Base-by-base conservation (phyloP, 1,284 basidiomycete genomes). In the Ustilago trichophora region DNA sequence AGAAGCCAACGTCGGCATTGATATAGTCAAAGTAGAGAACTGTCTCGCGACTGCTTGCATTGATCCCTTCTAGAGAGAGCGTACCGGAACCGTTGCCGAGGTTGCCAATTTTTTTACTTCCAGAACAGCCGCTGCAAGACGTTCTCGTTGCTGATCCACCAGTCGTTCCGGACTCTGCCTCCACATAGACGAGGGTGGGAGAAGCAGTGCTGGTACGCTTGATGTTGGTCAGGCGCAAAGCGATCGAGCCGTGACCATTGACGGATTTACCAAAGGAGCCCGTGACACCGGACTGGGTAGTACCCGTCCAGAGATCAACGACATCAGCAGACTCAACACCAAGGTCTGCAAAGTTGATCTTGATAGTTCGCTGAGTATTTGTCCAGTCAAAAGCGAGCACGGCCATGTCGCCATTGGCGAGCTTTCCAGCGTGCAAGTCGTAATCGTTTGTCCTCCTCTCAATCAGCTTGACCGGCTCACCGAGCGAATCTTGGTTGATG, bases 401-500 rank as follows among this genome's bases (percentile, higher is more conserved):
- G 8, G 65, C 69, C 26, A 59, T 27, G 16, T 67, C 65, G 11
- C 72, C 70, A 27, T 72, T 72, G 22, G 32, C 25, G 3, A 74
- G 52, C 15, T 44, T 49, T 5, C 72, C 72, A 12, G 54, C 45
- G 27, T 64, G 52, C 16, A 73, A 45, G 37, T 73, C 71, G 18
- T 35, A 53, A 27, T 72, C 56, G 27, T 45, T 38, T 9, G 56
- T 60, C 29, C 59, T 59, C 3, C 70, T 26, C 50, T 63, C 62
- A 22, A 79, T 41, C 12, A 76, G 70, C 38, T 48, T 41, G 31
- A 76, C 75, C 0, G 79, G 68, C 42, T 55, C 26, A 19, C 76
- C 79, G 7, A 59, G 33, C 18, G 32, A 13, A 54, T 77, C 69
- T 41, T 80, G 76, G 34, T 72, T 77, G 25, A 80, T 43, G 24